Conservation (phyloP, 2,329 filamentous ascomycete genomes). For the Coleophoma crateriformis region DNA sequence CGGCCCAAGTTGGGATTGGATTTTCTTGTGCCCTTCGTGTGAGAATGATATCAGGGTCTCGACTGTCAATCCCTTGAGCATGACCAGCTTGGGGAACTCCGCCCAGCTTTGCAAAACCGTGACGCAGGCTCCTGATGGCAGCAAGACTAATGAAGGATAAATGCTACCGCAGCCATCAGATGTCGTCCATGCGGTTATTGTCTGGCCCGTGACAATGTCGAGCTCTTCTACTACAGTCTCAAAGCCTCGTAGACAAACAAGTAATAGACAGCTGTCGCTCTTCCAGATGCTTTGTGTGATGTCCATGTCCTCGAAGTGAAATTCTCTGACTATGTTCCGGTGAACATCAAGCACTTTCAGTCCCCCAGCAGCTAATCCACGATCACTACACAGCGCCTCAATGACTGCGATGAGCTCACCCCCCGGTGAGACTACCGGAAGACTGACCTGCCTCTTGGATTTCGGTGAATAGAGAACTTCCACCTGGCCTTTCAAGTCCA, state of each 20-base stretch:
- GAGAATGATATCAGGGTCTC: background rate
- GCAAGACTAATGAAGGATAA: background rate
- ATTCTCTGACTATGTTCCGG: background rate
- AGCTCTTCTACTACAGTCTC: background rate
- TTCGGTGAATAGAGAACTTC: background rate
- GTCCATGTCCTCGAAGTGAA: background rate
- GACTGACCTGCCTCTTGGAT: slow-evolving; percentile 1
- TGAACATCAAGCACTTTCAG: slow-evolving; percentile 1
- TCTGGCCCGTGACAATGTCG: background rate
- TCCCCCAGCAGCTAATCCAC: slow-evolving; percentile 1
- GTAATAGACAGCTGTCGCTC: background rate
- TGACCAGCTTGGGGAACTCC: background rate
- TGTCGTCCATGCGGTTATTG: background rate
- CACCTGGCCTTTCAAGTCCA: background rate
- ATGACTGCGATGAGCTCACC: slow-evolving; percentile 1
- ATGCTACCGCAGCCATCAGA: background rate
- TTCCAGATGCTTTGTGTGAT: background rate
- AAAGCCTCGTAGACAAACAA: background rate
- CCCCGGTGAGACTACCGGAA: background rate
- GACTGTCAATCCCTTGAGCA: background rate
- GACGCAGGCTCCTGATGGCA: background rate
- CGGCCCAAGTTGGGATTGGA: background rate
- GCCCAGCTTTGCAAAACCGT: background rate
- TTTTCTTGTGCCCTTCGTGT: background rate
- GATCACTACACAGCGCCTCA: slow-evolving; percentile 1